A percentile compares a stretch with the other conserved stretches of the same genome.
phyloP scores from a whole-genome alignment of 148 eudicot genomes.

The Camellia granthamiana region DNA sequence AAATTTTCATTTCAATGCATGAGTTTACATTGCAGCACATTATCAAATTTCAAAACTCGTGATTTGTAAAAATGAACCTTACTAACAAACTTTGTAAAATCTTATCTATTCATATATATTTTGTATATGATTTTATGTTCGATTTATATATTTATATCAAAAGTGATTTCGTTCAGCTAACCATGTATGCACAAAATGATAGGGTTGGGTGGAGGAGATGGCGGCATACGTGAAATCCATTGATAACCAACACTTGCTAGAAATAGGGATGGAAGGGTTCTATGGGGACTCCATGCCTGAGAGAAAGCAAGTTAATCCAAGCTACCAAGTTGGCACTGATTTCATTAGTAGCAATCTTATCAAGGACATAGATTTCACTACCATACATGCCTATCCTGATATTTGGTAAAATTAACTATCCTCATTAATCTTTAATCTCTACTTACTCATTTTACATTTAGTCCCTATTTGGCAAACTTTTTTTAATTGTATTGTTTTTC shows the following conservation, averaged over 20 bases:
- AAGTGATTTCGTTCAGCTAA: neutral
- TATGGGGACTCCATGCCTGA: slow-evolving; percentile 31
- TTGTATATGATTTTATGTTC: neutral
- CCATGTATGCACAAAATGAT: neutral
- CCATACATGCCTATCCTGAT: slow-evolving; percentile 38
- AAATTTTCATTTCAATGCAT: too few species aligned
- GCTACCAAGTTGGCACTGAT: slow-evolving; percentile 35
- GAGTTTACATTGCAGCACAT: too few species aligned
- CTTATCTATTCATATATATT: too few species aligned
- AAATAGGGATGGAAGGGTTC: slow-evolving; percentile 39
- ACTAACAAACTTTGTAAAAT: too few species aligned
- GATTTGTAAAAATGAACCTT: too few species aligned
- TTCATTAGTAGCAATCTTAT: slow-evolving; percentile 28
- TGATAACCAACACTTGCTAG: slow-evolving; percentile 29
- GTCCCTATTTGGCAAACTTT: neutral
- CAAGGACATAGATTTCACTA: slow-evolving; percentile 33
- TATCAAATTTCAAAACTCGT: too few species aligned
- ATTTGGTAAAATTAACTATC: slow-evolving; percentile 16
- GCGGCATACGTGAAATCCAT: slow-evolving; percentile 31
- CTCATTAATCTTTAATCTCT: too few species aligned
- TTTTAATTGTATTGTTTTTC: neutral
- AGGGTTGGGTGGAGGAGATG: slow-evolving; percentile 40
- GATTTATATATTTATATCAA: neutral
- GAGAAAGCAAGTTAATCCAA: slow-evolving; percentile 27
- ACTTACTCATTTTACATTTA: neutral